Percentiles rank a stretch among this genome's conserved stretches.
Conservation (phyloP, 176 grass and related monocot species). For the barley (Hordeum vulgare) region MorexV3_pseudomolecules_assembly NC_058522.1:564668061-564668560, state of each 20-base stretch:
- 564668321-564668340: neutral
- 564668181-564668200: neutral
- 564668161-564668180: slow-evolving; percentile 78
- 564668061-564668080: too few relatives aligned
- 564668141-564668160: slow-evolving; percentile 92
- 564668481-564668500: slow-evolving; percentile 83
- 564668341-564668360: neutral
- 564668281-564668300: neutral
- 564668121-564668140: slow-evolving; percentile 94
- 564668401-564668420: slow-evolving; percentile 88
- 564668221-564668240: neutral
- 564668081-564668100: slow-evolving; percentile 86
- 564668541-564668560: slow-evolving; percentile 3
- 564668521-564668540: neutral
- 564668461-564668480: slow-evolving; percentile 93
- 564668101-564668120: slow-evolving; percentile 91
- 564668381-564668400: slow-evolving; percentile 48
- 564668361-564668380: neutral
- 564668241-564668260: neutral
- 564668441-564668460: slow-evolving; percentile 57
- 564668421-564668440: slow-evolving; percentile 77
- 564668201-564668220: neutral
- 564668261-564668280: neutral
- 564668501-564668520: neutral
- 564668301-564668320: neutral